Conservation (phyloP, 192 early-diverging fungal species). For the Backusella parvicylindrica region DNA sequence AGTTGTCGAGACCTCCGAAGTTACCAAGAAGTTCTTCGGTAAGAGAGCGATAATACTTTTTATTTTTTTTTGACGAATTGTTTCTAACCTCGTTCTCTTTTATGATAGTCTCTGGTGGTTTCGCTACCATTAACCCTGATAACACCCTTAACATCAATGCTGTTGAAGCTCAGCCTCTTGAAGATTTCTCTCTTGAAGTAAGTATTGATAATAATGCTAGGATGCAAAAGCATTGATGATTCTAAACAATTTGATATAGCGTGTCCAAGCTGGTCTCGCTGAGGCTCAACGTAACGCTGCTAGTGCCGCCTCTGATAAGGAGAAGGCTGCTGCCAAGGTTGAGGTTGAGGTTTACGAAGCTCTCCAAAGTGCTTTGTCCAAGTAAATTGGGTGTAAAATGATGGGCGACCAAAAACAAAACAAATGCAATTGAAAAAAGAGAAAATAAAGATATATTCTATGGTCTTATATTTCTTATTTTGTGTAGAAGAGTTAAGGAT, state of each 20-base stretch:
- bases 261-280: slow-evolving; percentile 70
- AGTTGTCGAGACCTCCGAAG: slow-evolving; percentile 65
- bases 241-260: slow-evolving; percentile 29
- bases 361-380: slow-evolving; percentile 67
- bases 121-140: slow-evolving; percentile 95
- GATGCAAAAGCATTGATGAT: neutral
- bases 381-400: slow-evolving; percentile 19
- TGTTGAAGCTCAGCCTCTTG: slow-evolving; percentile 86
- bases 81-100: neutral
- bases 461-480: neutral
- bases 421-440: neutral
- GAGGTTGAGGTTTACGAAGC: slow-evolving; percentile 90
- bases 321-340: slow-evolving; percentile 78
- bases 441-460: neutral
- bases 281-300: slow-evolving; percentile 72
- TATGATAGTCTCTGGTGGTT: slow-evolving; percentile 84
- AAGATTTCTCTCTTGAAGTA: slow-evolving; percentile 83
- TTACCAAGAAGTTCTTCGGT: slow-evolving; percentile 92
- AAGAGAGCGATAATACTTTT: slow-evolving; percentile 7
- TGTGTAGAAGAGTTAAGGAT: neutral
- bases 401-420: slow-evolving; percentile 3
- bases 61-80: too few species aligned
- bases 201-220: neutral
- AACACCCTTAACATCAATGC: slow-evolving; percentile 97
- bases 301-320: slow-evolving; percentile 65